Evolutionary conservation across 1,284 basidiomycete species (phyloP).

Genomic region (Ceratobasidium sp.): DNA sequence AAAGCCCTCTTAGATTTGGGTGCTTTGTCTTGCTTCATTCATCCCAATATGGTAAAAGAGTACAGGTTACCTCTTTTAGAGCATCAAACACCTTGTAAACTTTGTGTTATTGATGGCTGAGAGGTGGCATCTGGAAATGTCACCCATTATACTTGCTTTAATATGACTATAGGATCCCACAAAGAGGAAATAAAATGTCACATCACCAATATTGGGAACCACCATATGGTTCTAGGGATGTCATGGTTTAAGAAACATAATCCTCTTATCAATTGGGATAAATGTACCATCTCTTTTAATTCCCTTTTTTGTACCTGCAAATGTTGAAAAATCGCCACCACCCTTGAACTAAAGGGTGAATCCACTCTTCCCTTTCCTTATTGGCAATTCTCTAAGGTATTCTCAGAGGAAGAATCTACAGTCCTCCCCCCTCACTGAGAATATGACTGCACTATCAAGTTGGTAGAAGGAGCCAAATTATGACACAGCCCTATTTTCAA

Average conservation of each 20-base stretch:
- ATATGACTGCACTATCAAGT: too few species aligned
- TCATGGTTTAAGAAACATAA: too few species aligned
- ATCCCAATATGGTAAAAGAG: too few species aligned
- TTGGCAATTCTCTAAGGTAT: slow-evolving; percentile 5
- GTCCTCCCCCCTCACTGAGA: too few species aligned
- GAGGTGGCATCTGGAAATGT: not conserved
- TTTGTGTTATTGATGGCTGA: not conserved
- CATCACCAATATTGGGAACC: not conserved
- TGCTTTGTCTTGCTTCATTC: too few species aligned
- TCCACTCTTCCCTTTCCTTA: not conserved
- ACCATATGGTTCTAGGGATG: too few species aligned
- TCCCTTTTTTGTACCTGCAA: too few species aligned
- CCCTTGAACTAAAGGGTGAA: not conserved
- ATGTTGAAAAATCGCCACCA: too few species aligned
- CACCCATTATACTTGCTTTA: not conserved
- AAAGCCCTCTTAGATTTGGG: too few species aligned
- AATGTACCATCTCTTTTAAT: not conserved
- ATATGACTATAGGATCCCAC: not conserved
- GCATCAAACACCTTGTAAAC: not conserved
- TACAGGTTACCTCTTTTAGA: not conserved
- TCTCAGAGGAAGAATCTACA: too few species aligned
- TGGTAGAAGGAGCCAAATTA: too few species aligned
- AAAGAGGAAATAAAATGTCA: not conserved
- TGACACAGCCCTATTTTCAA: too few species aligned
- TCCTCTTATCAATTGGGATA: not conserved